Evolutionary conservation across 352 stramenopile genomes (phyloP), one percentile per base, ranked within the genome.

Genomic region (Saprolegnia parasitica): DNA sequence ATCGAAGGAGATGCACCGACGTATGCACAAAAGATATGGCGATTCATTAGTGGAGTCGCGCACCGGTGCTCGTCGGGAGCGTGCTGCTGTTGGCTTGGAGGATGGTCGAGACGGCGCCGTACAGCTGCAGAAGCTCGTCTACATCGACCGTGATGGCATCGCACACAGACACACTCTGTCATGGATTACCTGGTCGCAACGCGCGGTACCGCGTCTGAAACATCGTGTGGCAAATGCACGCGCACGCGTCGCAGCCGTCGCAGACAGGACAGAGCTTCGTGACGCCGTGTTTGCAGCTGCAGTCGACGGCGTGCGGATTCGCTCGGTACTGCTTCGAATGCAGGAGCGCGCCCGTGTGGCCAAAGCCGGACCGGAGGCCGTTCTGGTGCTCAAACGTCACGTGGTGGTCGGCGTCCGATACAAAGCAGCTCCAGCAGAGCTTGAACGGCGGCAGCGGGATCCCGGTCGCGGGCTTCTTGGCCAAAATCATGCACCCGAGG

Each of bases 191-290:
- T 52, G 84, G 86, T 32, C 82, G 75, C n/a, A 74, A 77, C 71
- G 83, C 86, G 63, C 86, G 86, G 72, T 90, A 92, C 46, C 86
- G 86, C 23, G 84, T 94, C 75, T 91, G 84, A 78, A 91, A 94
- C n/a, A 89, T 78, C 55, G 86, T 94, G 77, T 94, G 86, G 49
- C 86, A 94, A 52, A 90, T 70, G 32, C 86, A 94, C 64, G 79
- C 84, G 71, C 86, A 94, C 46, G 83, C 87, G 73, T 93, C 84
- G 54, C 86, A 94, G 65, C 83, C 84, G 26, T 83, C 83, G 68
- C 86, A 94, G 58, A 89, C 78, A 5, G 75, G 63, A 67, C 86
- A 94, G 16, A 76, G 77, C 35, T 60, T 60, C n/a, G 86, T 63
- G 37, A 78, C 82, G 35, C 78, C 78, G 45, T n/a, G n/a, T n/a